A percentile compares a stretch with the other conserved stretches of the same genome.
Conservation (phyloP, 1,139 yeast genomes). For the Yamadazyma aaseri region DNA sequence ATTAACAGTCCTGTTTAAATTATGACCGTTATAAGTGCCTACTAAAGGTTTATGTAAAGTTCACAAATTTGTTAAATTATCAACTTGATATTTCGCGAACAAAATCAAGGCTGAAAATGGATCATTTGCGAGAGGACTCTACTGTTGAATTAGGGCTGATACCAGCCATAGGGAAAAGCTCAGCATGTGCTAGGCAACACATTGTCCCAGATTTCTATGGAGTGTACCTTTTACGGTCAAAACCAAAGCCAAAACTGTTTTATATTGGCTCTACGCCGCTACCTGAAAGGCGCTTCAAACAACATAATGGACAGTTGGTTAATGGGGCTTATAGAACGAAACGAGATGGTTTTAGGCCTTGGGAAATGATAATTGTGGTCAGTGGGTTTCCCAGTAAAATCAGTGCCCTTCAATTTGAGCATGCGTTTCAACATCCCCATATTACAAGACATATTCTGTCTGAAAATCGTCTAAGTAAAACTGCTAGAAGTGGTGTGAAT, state of each 20-base stretch:
- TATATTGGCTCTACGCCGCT: constrained; percentile 81
- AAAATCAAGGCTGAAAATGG: no score
- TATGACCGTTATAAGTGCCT: no score
- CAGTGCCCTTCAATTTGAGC: constrained; percentile 70
- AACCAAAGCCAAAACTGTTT: constrained; percentile 52
- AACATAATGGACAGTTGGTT: constrained; percentile 69
- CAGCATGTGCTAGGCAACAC: constrained; percentile 1
- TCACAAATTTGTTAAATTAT: no score
- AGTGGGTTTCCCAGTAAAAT: constrained; percentile 73
- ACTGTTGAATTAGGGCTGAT: no score
- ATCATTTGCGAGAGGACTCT: no score
- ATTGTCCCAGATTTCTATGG: constrained; percentile 49
- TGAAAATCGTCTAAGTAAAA: constrained; percentile 10
- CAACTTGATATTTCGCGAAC: no score
- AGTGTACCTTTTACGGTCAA: constrained; percentile 64
- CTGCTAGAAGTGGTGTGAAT: constrained; percentile 22
- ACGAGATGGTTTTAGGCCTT: constrained; percentile 57
- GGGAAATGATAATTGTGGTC: constrained; percentile 65
- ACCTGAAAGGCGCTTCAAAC: constrained; percentile 65
- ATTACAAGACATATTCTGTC: constrained; percentile 56
- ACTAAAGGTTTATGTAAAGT: no score
- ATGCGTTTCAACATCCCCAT: constrained; percentile 76
- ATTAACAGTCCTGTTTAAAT: no score
- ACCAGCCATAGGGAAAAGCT: no score
- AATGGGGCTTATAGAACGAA: constrained; percentile 66